These are phyloP conservation scores for Pichia inconspicua DNA, from an alignment of 1,139 yeast species.

Conservation along the genomic window DNA sequence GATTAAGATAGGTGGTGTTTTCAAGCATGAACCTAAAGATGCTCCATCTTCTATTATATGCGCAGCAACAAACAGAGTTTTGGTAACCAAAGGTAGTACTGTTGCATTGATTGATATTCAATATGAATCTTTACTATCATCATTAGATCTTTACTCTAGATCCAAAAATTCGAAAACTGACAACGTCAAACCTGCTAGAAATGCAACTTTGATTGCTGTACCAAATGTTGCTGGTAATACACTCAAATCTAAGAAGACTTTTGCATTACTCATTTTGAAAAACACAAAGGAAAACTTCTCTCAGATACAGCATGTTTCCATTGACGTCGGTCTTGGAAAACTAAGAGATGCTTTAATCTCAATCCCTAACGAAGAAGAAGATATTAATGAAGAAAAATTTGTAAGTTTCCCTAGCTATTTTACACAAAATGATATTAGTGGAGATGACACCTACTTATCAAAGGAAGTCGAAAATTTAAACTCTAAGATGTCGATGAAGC, in stretches of 20 bases:
- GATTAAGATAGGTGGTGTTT: slow-evolving; percentile 15
- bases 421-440: slow-evolving; percentile 13
- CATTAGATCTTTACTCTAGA: slow-evolving; percentile 28
- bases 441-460: slow-evolving; percentile 14
- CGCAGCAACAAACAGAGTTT: slow-evolving; percentile 40
- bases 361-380: slow-evolving; percentile 22
- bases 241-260: slow-evolving; percentile 33
- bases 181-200: slow-evolving; percentile 20
- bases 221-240: slow-evolving; percentile 40
- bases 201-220: slow-evolving; percentile 29
- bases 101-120: slow-evolving; percentile 39
- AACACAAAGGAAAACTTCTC: slow-evolving; percentile 39
- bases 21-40: slow-evolving; percentile 15
- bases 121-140: slow-evolving; percentile 37
- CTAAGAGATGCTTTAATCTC: slow-evolving; percentile 65
- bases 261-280: slow-evolving; percentile 37
- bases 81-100: slow-evolving; percentile 34
- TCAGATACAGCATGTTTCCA: slow-evolving; percentile 39
- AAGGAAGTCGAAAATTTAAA: slow-evolving; percentile 12
- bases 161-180: slow-evolving; percentile 18
- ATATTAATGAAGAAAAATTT: slow-evolving; percentile 2
- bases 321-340: slow-evolving; percentile 64
- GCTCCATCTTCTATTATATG: slow-evolving; percentile 23
- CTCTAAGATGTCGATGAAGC: slow-evolving; percentile 5
- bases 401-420: slow-evolving; percentile 13